Evolutionary conservation across 1,284 basidiomycete species (phyloP), one percentile per base, ranked within the genome.

Genomic region (Porodaedalea pini): DNA sequence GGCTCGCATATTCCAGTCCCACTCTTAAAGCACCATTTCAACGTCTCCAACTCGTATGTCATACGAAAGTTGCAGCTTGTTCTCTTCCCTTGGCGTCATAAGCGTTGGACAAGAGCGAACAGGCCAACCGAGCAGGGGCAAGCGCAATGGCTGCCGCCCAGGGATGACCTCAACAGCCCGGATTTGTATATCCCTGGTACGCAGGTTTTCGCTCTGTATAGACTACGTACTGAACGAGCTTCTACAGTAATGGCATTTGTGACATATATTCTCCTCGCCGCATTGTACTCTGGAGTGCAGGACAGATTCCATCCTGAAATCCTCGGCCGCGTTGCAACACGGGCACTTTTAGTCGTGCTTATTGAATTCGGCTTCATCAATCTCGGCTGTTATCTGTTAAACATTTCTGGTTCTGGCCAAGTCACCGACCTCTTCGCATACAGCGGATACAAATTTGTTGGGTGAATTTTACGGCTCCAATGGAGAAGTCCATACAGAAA

Each of bases 371-470:
- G 85, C 31, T 86, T 90, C 56, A 90, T 99, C 65, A 92, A 94
- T 67, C 77, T 94, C 0, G 94, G 94, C 0, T 95, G 92, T 67
- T 98, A 98, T 70, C 76, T 97, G 51, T 81, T 96, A 54, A 92
- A 92, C 64, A 90, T 97, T 13, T 83, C 86, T 56, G 86, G 86
- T 8, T 79, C 86, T 8, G 83, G 83, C 23, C 85, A 86, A 60
- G 81, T 88, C n/a, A 74, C 87, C 4, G 90, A 85, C 72, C 77
- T 85, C 56, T 72, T 87, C 59, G 89, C 82, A 48, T 99, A 98
- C 69, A 89, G 88, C 3, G 96, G 97, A 0, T 99, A 99, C 77
- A 99, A 99, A 70, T 99, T 99, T 67, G 92, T 98, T 45, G 94
- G 93, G 91, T 93, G 63, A 58, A 73, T 64, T 44, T n/a, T 39